Evolutionary conservation across 1,284 basidiomycete species (phyloP).

Genomic region (Ganoderma sinense): DNA sequence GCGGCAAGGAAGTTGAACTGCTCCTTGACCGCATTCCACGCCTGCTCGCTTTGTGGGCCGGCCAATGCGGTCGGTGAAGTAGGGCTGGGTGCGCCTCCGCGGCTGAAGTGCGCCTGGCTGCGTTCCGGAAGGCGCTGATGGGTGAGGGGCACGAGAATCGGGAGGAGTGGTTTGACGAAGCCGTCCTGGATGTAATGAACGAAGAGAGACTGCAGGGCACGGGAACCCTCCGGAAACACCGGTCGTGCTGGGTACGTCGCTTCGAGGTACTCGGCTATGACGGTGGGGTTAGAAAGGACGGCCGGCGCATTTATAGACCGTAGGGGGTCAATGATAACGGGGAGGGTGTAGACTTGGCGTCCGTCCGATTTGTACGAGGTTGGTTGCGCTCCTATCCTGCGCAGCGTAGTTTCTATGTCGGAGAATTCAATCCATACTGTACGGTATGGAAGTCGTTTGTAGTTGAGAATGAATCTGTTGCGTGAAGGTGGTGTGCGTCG

Average conservation of each 20-base stretch:
- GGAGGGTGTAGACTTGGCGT: slow-evolving; percentile 67
- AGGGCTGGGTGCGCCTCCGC: slow-evolving; percentile 26
- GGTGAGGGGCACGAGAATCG: slow-evolving; percentile 73
- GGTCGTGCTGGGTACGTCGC: slow-evolving; percentile 69
- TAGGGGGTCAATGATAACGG: slow-evolving; percentile 62
- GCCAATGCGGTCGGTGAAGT: slow-evolving; percentile 40
- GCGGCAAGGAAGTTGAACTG: slow-evolving; percentile 71
- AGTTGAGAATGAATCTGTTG: slow-evolving; percentile 72
- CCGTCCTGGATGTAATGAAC: slow-evolving; percentile 74
- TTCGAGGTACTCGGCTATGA: slow-evolving; percentile 78
- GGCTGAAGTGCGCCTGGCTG: slow-evolving; percentile 59
- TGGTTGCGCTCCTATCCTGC: slow-evolving; percentile 64
- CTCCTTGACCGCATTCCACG: slow-evolving; percentile 67
- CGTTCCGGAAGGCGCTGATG: slow-evolving; percentile 64
- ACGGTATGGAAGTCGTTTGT: slow-evolving; percentile 70
- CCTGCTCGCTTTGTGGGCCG: slow-evolving; percentile 62
- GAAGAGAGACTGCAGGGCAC: slow-evolving; percentile 70
- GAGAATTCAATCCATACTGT: slow-evolving; percentile 76
- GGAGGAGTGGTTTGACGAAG: slow-evolving; percentile 69
- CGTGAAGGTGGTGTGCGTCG: neutral
- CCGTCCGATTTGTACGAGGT: slow-evolving; percentile 62
- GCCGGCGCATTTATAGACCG: slow-evolving; percentile 45
- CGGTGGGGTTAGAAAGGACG: slow-evolving; percentile 62
- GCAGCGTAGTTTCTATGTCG: slow-evolving; percentile 67
- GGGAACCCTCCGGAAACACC: slow-evolving; percentile 71